Evolutionary conservation across 2,329 filamentous ascomycete species (phyloP).

Genomic region (Penicillium sp.): DNA sequence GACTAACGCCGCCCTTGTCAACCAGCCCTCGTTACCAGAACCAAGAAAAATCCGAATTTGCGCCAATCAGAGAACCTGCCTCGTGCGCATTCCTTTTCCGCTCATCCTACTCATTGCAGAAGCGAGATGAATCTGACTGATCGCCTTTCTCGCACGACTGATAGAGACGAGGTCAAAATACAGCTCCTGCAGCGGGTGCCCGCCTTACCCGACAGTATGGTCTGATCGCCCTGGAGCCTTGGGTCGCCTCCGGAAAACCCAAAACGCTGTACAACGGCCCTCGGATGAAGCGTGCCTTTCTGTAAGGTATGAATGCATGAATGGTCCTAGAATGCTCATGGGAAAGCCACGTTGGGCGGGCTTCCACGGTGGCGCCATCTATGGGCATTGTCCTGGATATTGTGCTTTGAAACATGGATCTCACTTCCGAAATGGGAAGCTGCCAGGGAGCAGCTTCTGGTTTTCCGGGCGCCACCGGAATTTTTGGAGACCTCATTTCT

Average conservation of each 20-base stretch:
- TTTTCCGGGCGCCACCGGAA: constrained; percentile 3
- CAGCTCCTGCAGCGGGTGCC: constrained; percentile 19
- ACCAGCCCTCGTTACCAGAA: not conserved
- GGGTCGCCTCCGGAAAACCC: constrained; percentile 17
- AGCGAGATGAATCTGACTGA: not conserved
- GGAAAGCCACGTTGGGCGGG: not conserved
- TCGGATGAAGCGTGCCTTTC: not conserved
- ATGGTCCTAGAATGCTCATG: not conserved
- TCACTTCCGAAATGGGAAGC: constrained; percentile 3
- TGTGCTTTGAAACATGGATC: not conserved
- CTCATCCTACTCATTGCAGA: too few relatives aligned
- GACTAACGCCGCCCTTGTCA: not conserved
- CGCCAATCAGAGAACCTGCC: not conserved
- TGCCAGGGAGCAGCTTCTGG: not conserved
- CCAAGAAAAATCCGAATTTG: not conserved
- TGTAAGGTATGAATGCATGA: not conserved
- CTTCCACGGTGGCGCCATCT: not conserved
- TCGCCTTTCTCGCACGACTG: not conserved
- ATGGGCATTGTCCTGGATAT: not conserved
- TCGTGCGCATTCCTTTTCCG: not conserved
- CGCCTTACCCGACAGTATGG: constrained; percentile 24
- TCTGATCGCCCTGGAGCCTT: constrained; percentile 25
- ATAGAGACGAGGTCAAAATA: constrained; percentile 17
- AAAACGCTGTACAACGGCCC: not conserved
- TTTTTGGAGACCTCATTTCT: not conserved